These are phyloP conservation scores for Rhodosorus marinus DNA, from an alignment of 23 red algal genomes.

Conservation along the genomic window DNA sequence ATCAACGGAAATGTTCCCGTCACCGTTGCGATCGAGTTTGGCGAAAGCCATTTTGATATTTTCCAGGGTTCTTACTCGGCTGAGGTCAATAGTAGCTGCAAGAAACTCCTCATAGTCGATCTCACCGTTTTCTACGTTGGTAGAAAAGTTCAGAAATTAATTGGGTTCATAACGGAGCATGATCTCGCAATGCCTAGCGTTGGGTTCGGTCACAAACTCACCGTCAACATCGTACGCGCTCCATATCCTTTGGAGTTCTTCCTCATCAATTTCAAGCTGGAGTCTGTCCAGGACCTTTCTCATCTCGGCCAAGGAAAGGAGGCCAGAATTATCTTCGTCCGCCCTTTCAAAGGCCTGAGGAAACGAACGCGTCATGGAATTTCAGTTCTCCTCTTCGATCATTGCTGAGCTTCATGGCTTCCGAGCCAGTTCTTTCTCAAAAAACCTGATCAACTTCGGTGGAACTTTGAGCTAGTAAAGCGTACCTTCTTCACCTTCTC, in stretches of 20 bases:
- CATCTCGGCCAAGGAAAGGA: neutral
- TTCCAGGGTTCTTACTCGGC: neutral
- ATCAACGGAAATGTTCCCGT: neutral
- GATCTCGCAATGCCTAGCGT: too few relatives aligned
- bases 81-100: neutral
- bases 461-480: too few relatives aligned
- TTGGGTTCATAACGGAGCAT: too few relatives aligned
- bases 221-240: neutral
- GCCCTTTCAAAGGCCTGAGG: neutral
- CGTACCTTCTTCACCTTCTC: too few relatives aligned
- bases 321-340: neutral
- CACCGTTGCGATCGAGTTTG: neutral
- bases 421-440: too few relatives aligned
- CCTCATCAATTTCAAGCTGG: neutral
- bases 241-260: neutral
- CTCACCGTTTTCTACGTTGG: neutral
- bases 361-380: too few relatives aligned
- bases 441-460: too few relatives aligned
- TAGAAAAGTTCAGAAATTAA: too few relatives aligned
- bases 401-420: too few relatives aligned
- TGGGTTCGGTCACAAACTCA: too few relatives aligned
- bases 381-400: too few relatives aligned
- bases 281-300: neutral
- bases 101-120: neutral
- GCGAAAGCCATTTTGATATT: neutral